These are phyloP conservation scores for Neostapfia colusana DNA, from an alignment of 176 grass and related monocot species.

Conservation along the genomic window DNA sequence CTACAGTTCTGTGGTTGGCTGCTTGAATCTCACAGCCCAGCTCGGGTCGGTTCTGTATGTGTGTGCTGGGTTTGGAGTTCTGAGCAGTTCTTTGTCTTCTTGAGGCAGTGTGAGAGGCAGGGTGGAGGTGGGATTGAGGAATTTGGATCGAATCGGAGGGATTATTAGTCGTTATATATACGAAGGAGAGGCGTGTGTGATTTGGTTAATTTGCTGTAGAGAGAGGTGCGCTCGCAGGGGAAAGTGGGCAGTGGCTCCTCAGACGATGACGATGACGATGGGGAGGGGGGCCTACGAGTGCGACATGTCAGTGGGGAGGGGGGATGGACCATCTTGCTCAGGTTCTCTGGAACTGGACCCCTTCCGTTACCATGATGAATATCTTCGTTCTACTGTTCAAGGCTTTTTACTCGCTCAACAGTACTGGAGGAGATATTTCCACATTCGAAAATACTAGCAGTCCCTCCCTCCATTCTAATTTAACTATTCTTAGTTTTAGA, in stretches of 20 bases:
- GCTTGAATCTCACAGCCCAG: neutral
- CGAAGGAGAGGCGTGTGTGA: slow-evolving; percentile 9
- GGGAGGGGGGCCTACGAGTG: neutral
- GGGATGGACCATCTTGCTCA: neutral
- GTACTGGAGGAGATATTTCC: neutral
- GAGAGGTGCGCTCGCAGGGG: slow-evolving; percentile 6
- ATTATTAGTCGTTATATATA: slow-evolving; percentile 10
- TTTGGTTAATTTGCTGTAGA: neutral
- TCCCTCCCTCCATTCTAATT: too few relatives aligned
- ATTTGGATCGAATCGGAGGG: neutral
- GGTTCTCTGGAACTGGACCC: slow-evolving; percentile 2
- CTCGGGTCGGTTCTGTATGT: too few relatives aligned
- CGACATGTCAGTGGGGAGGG: neutral
- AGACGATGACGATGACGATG: neutral
- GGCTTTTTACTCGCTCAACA: neutral
- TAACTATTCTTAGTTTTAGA: too few relatives aligned
- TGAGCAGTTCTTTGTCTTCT: neutral
- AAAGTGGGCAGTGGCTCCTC: neutral
- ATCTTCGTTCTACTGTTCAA: neutral
- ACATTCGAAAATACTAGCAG: neutral
- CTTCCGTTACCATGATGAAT: neutral
- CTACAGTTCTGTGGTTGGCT: slow-evolving; percentile 14
- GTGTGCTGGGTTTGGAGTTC: neutral
- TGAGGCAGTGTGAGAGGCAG: neutral
- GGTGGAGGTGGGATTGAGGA: neutral